Base-by-base conservation (phyloP, 495 filamentous ascomycete species). In the Trichocladium uniseriatum region DNA sequence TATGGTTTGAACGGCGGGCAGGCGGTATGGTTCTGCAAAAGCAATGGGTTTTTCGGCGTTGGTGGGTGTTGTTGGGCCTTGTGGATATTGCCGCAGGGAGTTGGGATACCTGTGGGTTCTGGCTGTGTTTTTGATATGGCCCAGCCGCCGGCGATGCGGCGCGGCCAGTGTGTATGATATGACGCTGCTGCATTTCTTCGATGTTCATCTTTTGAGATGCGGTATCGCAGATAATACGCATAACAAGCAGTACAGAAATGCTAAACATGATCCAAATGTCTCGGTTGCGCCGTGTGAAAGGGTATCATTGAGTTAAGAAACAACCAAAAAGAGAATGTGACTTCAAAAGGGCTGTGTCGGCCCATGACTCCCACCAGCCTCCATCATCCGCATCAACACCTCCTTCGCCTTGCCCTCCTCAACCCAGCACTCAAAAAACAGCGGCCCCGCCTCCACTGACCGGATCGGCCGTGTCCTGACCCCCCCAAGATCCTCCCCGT, bases 341-440 rank as follows among this genome's bases (percentile, higher is more conserved):
- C 5, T 15, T 18, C 35, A 47, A 21, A 47, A 38, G 2, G 22
- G 27, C n/a, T 32, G 45, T 13, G 21, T 42, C 32, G 20, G 21
- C 38, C 40, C 35, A 19, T 34, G 34, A 43, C 38, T 38, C 22
- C 32, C 10, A 3, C 32, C 37, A 22, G 1, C 48, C 16, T 49
- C 42, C 24, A 28, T 24, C 38, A 31, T 43, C 27, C 21, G 22
- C 46, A 45, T 43, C 38, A 57, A 38, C 31, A 6, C 44, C 13
- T 51, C 54, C 48, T 70, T 73, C 1, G 63, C 63, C 29, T 56
- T 57, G 32, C 63, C 70, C 56, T 83, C 78, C 53, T 86, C 82
- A 5, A 85, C 68, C 82, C 82, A 86, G 49, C 75, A 77, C 65
- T 86, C 82, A 45, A 85, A 77, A 36, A 77, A 70, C 48, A 85